Evolutionary conservation across 208 protist genomes (phyloP).

Genomic region (Trypanosoma melophagium): DNA sequence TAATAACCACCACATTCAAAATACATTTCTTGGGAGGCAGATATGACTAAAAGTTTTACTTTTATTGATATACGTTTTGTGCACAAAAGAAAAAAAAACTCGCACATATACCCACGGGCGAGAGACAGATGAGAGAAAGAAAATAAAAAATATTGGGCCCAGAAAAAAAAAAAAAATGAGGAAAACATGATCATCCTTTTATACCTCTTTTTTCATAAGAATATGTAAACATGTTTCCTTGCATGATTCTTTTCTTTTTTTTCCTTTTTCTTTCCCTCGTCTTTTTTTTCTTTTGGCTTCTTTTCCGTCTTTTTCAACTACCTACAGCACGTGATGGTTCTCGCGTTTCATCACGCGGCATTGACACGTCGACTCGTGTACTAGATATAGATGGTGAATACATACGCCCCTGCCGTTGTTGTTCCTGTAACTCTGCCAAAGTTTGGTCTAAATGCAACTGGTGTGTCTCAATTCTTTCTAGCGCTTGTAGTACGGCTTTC

Average conservation of each 20-base stretch:
- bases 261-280: neutral
- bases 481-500: neutral
- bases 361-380: neutral
- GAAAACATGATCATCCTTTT: neutral
- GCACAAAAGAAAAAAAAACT: no score
- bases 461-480: conserved; percentile 2
- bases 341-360: neutral
- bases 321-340: conserved; percentile 11
- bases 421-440: neutral
- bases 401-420: neutral
- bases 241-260: neutral
- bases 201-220: no score
- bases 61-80: no score
- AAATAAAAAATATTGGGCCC: neutral
- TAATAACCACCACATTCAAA: no score
- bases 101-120: conserved; percentile 17
- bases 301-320: neutral
- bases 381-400: neutral
- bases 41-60: no score
- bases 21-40: no score
- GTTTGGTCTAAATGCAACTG: neutral
- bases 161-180: neutral
- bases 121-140: neutral
- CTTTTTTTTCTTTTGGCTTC: neutral
- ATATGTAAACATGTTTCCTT: neutral